These are phyloP conservation scores for Adansonia gregorii DNA, from an alignment of 441 rosid genomes.

Conservation along the genomic window DNA sequence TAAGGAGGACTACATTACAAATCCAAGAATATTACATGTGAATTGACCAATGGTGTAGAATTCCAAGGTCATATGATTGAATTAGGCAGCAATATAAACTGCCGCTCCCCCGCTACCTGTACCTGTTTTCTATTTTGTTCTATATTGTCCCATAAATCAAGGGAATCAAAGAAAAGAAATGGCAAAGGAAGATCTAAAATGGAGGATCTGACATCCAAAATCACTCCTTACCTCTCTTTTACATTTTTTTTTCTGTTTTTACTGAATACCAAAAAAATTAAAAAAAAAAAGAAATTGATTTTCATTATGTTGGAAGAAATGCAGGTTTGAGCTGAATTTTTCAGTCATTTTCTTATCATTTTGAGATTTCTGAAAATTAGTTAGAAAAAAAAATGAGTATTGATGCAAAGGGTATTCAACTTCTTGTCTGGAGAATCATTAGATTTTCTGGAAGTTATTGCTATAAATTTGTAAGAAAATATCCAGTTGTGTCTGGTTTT, in stretches of 20 bases:
- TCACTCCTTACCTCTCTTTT: slow-evolving; percentile 32
- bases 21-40: background rate
- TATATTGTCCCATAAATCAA: slow-evolving; percentile 21
- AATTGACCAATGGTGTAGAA: background rate
- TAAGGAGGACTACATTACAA: background rate
- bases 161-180: slow-evolving; percentile 23
- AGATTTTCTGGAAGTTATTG: slow-evolving; percentile 38
- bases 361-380: background rate
- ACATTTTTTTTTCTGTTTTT: background rate
- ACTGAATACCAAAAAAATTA: background rate
- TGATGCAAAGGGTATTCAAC: slow-evolving; percentile 45
- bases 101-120: background rate
- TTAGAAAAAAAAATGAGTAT: slow-evolving; percentile 49
- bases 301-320: slow-evolving; percentile 16
- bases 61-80: background rate
- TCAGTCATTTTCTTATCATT: background rate
- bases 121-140: slow-evolving; percentile 42
- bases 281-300: background rate
- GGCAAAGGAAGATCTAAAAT: slow-evolving; percentile 48
- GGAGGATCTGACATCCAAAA: slow-evolving; percentile 52
- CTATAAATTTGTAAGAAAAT: slow-evolving; percentile 43
- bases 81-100: slow-evolving; percentile 5
- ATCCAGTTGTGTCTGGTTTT: slow-evolving; percentile 51
- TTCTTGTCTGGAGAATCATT: slow-evolving; percentile 44
- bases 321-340: slow-evolving; percentile 18